Evolutionary conservation across 2,329 filamentous ascomycete genomes (phyloP).

Genomic region (Westerdykella ornata): DNA sequence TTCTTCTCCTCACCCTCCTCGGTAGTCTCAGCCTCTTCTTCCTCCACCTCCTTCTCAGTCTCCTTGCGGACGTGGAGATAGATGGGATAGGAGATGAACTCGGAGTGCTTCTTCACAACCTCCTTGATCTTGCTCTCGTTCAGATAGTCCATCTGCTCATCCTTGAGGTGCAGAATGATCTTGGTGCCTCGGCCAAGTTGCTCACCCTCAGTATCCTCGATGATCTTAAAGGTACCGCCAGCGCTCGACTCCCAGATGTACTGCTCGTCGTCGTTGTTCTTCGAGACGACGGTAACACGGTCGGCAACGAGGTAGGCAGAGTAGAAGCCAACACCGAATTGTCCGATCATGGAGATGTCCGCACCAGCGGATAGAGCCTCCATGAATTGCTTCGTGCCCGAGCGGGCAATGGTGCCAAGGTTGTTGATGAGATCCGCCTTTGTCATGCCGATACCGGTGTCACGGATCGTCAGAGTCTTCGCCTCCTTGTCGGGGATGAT

Average conservation of each 20-base stretch:
- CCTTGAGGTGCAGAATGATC: slow-evolving; percentile 98
- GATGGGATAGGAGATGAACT: slow-evolving; percentile 99
- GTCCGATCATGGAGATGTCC: slow-evolving; percentile 99
- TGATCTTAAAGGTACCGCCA: slow-evolving; percentile 94
- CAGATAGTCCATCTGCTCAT: slow-evolving; percentile 96
- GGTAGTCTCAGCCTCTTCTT: slow-evolving; percentile 71
- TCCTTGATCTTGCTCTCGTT: slow-evolving; percentile 99
- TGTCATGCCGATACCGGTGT: slow-evolving; percentile 99
- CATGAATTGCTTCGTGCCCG: slow-evolving; percentile 99
- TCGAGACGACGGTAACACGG: slow-evolving; percentile 89
- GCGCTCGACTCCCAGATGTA: slow-evolving; percentile 99
- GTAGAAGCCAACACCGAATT: slow-evolving; percentile 99
- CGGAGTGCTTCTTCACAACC: slow-evolving; percentile 99
- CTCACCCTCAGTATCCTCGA: slow-evolving; percentile 82
- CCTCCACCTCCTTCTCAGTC: slow-evolving; percentile 96
- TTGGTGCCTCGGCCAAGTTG: slow-evolving; percentile 89
- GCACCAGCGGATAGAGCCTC: slow-evolving; percentile 96
- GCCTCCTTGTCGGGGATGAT: slow-evolving; percentile 96
- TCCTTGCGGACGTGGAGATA: slow-evolving; percentile 99
- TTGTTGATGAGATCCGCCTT: slow-evolving; percentile 99
- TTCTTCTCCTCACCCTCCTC: slow-evolving; percentile 80
- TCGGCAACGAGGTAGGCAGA: slow-evolving; percentile 99
- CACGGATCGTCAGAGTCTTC: slow-evolving; percentile 95
- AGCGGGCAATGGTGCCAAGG: slow-evolving; percentile 97
- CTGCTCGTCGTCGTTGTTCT: slow-evolving; percentile 99